A percentile compares a stretch with the other conserved stretches of the same genome.
Conservation (phyloP, 768 basidiomycete genomes). For the Hygrocybe coccinea region DNA sequence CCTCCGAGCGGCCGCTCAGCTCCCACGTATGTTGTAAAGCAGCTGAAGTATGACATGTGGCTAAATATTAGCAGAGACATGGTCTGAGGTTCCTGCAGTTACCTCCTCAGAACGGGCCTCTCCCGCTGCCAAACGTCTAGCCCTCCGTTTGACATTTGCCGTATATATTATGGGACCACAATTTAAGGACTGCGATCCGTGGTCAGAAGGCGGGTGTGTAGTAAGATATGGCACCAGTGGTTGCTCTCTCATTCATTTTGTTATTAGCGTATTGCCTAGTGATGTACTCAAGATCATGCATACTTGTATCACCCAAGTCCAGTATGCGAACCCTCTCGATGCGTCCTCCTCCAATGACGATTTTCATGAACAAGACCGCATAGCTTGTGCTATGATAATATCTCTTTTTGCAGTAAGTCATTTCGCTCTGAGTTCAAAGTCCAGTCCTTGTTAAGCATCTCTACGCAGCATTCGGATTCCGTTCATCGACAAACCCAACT, state of each 20-base stretch:
- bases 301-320: slow-evolving; percentile 14
- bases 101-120: slow-evolving; percentile 50
- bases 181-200: slow-evolving; percentile 25
- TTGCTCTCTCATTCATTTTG: slow-evolving; percentile 8
- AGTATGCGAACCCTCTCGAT: slow-evolving; percentile 11
- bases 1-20: slow-evolving; percentile 56
- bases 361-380: slow-evolving; percentile 26
- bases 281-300: slow-evolving; percentile 17
- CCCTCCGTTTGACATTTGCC: slow-evolving; percentile 51
- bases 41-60: background rate
- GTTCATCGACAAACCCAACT: slow-evolving; percentile 8
- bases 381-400: slow-evolving; percentile 38
- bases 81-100: slow-evolving; percentile 42
- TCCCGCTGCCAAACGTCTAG: slow-evolving; percentile 55
- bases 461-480: slow-evolving; percentile 19
- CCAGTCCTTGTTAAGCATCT: background rate
- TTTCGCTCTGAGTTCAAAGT: background rate
- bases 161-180: slow-evolving; percentile 49
- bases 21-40: slow-evolving; percentile 38
- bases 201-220: slow-evolving; percentile 19
- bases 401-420: slow-evolving; percentile 38
- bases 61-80: slow-evolving; percentile 41
- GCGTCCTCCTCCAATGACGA: slow-evolving; percentile 10
- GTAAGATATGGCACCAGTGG: background rate
- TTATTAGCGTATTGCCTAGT: slow-evolving; percentile 17